phyloP scores from a whole-genome alignment of 2,329 filamentous ascomycete genomes.

The Escovopsis sp. region DNA sequence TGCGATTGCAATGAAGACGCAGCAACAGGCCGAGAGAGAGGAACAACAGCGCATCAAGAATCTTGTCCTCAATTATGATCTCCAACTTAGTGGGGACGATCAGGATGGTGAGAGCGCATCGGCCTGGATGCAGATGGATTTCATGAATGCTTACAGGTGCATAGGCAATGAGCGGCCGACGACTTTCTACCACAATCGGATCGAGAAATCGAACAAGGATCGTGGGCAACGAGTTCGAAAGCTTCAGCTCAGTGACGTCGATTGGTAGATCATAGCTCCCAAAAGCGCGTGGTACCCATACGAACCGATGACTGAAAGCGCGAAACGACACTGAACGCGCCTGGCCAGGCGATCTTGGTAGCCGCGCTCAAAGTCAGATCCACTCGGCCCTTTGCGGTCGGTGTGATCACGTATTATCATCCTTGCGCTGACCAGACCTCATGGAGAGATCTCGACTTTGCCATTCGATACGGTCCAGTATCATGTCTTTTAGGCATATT shows the following conservation, averaged over 20 bases:
- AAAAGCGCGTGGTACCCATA: no score
- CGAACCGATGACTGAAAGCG: no score
- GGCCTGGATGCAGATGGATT: slow-evolving; percentile 13
- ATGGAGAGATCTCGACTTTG: no score
- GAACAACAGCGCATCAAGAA: slow-evolving; percentile 99
- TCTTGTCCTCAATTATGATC: slow-evolving; percentile 88
- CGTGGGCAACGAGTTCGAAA: slow-evolving; percentile 75
- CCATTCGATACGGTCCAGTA: no score
- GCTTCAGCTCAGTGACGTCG: slow-evolving; percentile 88
- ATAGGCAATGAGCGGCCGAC: slow-evolving; percentile 35
- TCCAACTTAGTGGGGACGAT: slow-evolving; percentile 68
- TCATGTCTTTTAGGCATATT: no score
- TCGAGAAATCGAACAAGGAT: slow-evolving; percentile 43
- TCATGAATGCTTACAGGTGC: slow-evolving; percentile 30
- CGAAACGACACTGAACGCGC: no score
- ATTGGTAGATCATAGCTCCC: slow-evolving; percentile 53
- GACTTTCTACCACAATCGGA: slow-evolving; percentile 36
- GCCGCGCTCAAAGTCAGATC: no score
- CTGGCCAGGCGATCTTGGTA: no score
- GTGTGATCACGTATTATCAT: no score
- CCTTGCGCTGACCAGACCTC: no score
- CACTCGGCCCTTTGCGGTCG: no score
- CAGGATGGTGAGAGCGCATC: slow-evolving; percentile 51
- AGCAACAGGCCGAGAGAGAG: slow-evolving; percentile 87
- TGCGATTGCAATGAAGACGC: slow-evolving; percentile 87